These are phyloP conservation scores for Byssothecium circinans DNA, from an alignment of 2,329 filamentous ascomycete genomes.

Conservation along the genomic window DNA sequence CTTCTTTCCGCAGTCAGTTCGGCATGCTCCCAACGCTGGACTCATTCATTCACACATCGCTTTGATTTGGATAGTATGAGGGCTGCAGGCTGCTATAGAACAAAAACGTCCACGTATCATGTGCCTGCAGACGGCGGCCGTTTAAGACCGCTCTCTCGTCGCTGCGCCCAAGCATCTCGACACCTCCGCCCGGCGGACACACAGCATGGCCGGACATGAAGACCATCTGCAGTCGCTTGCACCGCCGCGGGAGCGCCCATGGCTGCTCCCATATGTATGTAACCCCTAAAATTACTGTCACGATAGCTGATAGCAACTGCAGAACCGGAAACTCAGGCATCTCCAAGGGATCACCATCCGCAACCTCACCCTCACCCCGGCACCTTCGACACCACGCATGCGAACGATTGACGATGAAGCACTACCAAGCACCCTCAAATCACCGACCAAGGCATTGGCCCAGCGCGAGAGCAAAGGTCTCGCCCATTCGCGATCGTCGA, in stretches of 20 bases:
- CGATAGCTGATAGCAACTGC: slow-evolving; percentile 4
- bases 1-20: slow-evolving; percentile 5
- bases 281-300: background rate
- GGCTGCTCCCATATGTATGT: slow-evolving; percentile 42
- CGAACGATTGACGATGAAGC: slow-evolving; percentile 77
- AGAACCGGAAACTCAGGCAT: slow-evolving; percentile 88
- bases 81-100: background rate
- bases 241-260: slow-evolving; percentile 39
- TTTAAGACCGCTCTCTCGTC: background rate
- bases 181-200: slow-evolving; percentile 10
- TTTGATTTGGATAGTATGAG: background rate
- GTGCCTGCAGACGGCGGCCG: background rate
- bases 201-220: slow-evolving; percentile 27
- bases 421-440: slow-evolving; percentile 66
- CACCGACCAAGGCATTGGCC: slow-evolving; percentile 66
- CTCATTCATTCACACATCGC: background rate
- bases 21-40: slow-evolving; percentile 3
- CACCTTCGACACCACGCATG: slow-evolving; percentile 52
- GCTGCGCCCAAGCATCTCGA: background rate
- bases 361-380: slow-evolving; percentile 72
- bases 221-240: slow-evolving; percentile 9
- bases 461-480: slow-evolving; percentile 52
- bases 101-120: background rate
- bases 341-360: slow-evolving; percentile 83
- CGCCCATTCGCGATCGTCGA: slow-evolving; percentile 62